Percentiles rank a stretch among this genome's conserved stretches.
Evolutionary conservation across 2,329 filamentous ascomycete genomes (phyloP).

Genomic region (Ophiostoma ips): DNA sequence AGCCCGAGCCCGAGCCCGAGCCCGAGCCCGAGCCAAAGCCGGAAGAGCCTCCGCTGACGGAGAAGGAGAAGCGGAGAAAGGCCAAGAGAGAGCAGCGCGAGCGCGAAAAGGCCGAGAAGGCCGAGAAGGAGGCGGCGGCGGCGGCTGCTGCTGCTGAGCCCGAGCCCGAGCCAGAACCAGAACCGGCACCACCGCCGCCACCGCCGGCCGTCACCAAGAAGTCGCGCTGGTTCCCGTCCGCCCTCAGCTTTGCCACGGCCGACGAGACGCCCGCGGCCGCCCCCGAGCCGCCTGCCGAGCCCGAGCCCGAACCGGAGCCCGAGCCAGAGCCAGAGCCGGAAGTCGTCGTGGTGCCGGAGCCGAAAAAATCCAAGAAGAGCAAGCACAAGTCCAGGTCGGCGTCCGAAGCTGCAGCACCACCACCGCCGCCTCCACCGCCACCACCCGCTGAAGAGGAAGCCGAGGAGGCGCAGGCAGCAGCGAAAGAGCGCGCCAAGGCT

Average conservation of each 20-base stretch:
- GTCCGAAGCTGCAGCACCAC: conserved; percentile 21
- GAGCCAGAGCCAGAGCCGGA: conserved; percentile 19
- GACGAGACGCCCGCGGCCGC: conserved; percentile 8
- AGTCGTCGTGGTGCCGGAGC: conserved; percentile 34
- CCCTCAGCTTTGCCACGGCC: conserved; percentile 10
- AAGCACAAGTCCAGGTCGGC: conserved; percentile 20
- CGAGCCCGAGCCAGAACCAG: conserved; percentile 2
- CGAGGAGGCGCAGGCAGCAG: conserved; percentile 34
- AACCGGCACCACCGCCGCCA: conserved; percentile 2
- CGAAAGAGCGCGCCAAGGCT: conserved; percentile 63
- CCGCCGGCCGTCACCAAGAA: conserved; percentile 8
- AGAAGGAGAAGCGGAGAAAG: conserved; percentile 20
- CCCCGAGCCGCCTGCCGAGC: conserved; percentile 3
- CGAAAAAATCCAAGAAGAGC: conserved; percentile 29
- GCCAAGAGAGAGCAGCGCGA: conserved; percentile 10
- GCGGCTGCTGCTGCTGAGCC: conserved; percentile 16
- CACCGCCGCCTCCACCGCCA: conserved; percentile 25
- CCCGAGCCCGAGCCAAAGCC: conserved; percentile 23
- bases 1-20: too few relatives aligned
- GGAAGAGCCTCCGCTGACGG: conserved; percentile 21
- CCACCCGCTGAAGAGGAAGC: conserved; percentile 25
- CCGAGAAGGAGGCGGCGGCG: conserved; percentile 16
- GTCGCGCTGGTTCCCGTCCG: conserved; percentile 13
- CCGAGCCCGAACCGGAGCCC: conserved; percentile 3
- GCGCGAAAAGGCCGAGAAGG: conserved; percentile 20